phyloP scores from a whole-genome alignment of 306 rosid genomes.

The Carpinus fangiana region DNA sequence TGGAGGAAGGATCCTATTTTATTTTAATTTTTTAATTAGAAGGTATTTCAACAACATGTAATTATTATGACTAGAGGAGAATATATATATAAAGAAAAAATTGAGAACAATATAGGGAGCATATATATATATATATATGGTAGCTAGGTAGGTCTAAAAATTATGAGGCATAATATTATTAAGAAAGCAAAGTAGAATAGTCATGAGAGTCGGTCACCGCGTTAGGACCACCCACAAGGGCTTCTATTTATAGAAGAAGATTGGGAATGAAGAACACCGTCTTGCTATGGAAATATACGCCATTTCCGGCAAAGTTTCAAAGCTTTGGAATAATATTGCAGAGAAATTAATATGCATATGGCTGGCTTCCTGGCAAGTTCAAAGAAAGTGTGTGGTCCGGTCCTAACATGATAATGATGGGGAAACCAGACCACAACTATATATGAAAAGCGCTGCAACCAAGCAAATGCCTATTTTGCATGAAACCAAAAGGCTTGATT shows the following conservation, averaged over 20 bases:
- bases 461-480: neutral
- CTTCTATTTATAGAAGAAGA: neutral
- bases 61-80: no score
- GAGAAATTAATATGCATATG: neutral
- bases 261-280: neutral
- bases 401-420: neutral
- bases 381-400: neutral
- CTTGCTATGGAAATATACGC: neutral
- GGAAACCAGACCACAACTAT: slow-evolving; percentile 16
- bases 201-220: neutral
- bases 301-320: slow-evolving; percentile 15
- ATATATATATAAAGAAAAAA: no score
- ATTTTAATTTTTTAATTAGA: no score
- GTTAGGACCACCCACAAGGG: neutral
- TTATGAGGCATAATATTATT: neutral
- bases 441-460: neutral
- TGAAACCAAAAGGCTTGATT: neutral
- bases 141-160: neutral
- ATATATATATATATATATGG: no score
- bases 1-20: no score
- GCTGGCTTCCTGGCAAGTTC: neutral
- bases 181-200: neutral
- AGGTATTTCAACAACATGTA: no score
- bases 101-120: no score
- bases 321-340: neutral